Conservation (phyloP, 768 basidiomycete genomes). For the Paxillus rubicundulus region DNA sequence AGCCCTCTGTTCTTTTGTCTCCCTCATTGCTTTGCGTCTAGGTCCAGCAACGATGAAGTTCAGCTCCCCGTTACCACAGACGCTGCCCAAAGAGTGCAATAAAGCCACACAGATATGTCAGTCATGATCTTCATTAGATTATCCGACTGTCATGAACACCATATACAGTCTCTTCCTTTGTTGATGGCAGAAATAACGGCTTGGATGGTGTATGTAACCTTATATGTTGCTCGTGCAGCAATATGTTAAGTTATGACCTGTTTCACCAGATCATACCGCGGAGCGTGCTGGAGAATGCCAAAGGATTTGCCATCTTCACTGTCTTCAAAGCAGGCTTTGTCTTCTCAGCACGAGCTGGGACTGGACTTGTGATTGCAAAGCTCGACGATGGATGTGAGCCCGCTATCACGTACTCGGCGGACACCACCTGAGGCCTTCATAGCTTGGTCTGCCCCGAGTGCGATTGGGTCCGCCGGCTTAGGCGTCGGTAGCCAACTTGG, state of each 20-base stretch:
- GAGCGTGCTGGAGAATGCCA: slow-evolving; percentile 52
- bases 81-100: slow-evolving; percentile 74
- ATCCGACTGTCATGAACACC: background rate
- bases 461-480: slow-evolving; percentile 89
- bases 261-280: slow-evolving; percentile 50
- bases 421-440: slow-evolving; percentile 39
- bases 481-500: slow-evolving; percentile 85
- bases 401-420: background rate
- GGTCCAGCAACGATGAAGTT: slow-evolving; percentile 40
- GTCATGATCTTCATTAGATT: slow-evolving; percentile 20
- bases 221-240: background rate
- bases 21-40: background rate
- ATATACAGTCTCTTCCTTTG: slow-evolving; percentile 74
- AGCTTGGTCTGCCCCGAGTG: slow-evolving; percentile 95
- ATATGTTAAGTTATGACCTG: background rate
- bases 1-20: background rate
- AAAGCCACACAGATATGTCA: slow-evolving; percentile 88
- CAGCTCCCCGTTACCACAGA: slow-evolving; percentile 49
- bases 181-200: slow-evolving; percentile 76
- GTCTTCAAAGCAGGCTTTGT: slow-evolving; percentile 71
- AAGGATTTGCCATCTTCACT: slow-evolving; percentile 88
- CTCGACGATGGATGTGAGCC: slow-evolving; percentile 76
- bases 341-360: slow-evolving; percentile 76
- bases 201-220: slow-evolving; percentile 64
- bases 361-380: slow-evolving; percentile 85